A percentile compares a stretch with the other conserved stretches of the same genome.
These are phyloP conservation scores for Ceratocystis colombiana DNA, from an alignment of 2,329 filamentous ascomycete species.

Conservation along the genomic window DNA sequence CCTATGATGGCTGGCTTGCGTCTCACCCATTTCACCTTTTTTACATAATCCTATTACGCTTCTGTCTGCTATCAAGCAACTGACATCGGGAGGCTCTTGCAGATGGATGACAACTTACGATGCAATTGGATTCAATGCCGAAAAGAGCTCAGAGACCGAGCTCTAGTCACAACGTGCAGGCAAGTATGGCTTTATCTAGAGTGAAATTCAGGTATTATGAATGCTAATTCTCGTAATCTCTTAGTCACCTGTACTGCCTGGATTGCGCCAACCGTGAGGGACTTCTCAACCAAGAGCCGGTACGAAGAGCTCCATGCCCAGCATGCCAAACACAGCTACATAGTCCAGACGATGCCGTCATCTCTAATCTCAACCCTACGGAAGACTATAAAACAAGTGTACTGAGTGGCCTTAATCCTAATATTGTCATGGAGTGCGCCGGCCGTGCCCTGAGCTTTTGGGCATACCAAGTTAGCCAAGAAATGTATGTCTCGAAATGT, in stretches of 20 bases:
- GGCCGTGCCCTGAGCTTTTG: constrained; percentile 71
- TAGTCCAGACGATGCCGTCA: constrained; percentile 64
- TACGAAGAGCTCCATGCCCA: constrained; percentile 51
- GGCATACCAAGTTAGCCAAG: constrained; percentile 74
- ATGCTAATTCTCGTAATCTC: not conserved
- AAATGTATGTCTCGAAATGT: constrained; percentile 51
- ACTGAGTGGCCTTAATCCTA: constrained; percentile 71
- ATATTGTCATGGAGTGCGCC: constrained; percentile 76
- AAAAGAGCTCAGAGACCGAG: constrained; percentile 54
- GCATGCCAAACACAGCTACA: constrained; percentile 60
- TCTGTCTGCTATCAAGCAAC: too few relatives aligned
- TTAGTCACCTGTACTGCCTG: constrained; percentile 75
- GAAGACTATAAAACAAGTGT: constrained; percentile 88
- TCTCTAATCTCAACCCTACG: constrained; percentile 61
- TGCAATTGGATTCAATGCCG: constrained; percentile 78
- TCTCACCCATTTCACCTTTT: not conserved
- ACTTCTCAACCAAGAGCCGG: constrained; percentile 39
- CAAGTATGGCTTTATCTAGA: constrained; percentile 31
- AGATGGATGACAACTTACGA: constrained; percentile 63
- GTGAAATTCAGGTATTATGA: not conserved
- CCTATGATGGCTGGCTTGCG: too few relatives aligned
- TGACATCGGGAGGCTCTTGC: not conserved
- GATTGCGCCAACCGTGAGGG: constrained; percentile 58
- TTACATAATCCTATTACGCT: too few relatives aligned
- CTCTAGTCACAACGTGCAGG: constrained; percentile 86